phyloP scores from a whole-genome alignment of 768 basidiomycete species.

The Guyanaporus albipodus region DNA sequence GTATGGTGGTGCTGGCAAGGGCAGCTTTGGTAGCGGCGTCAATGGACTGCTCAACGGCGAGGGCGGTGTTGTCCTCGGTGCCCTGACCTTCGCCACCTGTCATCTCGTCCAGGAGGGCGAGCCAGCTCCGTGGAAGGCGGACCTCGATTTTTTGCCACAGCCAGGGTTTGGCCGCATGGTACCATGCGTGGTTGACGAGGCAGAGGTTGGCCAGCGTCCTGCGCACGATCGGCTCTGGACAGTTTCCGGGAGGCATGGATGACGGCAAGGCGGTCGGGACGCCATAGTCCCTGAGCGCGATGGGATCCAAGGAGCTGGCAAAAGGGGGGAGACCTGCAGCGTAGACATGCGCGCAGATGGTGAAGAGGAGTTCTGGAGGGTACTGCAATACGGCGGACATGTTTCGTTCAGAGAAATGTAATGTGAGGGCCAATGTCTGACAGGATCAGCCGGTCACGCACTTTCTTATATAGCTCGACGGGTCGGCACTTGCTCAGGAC shows the following conservation, averaged over 20 bases:
- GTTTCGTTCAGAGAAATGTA: background rate
- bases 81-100: conserved; percentile 59
- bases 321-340: conserved; percentile 54
- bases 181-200: conserved; percentile 75
- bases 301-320: conserved; percentile 65
- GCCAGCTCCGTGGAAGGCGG: conserved; percentile 79
- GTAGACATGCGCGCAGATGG: conserved; percentile 72
- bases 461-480: conserved; percentile 7
- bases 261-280: conserved; percentile 65
- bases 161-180: conserved; percentile 83
- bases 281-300: conserved; percentile 41
- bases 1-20: conserved; percentile 40
- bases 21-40: conserved; percentile 64
- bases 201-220: conserved; percentile 67
- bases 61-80: conserved; percentile 51
- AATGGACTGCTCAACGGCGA: conserved; percentile 64
- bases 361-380: conserved; percentile 68
- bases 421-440: background rate
- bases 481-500: conserved; percentile 7
- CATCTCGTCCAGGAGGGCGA: conserved; percentile 75
- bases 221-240: conserved; percentile 64
- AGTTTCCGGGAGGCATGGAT: conserved; percentile 65
- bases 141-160: conserved; percentile 83
- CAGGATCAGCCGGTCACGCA: background rate
- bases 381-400: conserved; percentile 40